Base-by-base conservation (phyloP, 73 alveolate genomes). In the Durusdinium trenchii region DNA sequence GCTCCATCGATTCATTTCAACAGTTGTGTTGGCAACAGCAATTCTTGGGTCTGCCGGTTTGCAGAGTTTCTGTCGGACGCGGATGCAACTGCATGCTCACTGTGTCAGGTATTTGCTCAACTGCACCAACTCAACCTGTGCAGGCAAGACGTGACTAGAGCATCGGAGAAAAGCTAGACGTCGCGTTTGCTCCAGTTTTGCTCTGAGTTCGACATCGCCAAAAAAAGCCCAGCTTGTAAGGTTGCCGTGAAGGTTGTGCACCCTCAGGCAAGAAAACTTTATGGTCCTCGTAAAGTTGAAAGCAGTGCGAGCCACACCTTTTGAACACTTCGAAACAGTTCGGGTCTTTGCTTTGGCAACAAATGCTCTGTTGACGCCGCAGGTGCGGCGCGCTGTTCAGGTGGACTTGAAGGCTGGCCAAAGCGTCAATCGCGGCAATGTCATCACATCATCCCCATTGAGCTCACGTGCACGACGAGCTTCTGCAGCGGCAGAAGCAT, bases 241-340 rank as follows among this genome's bases (percentile, higher is more conserved):
- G 98, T 91, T n/a, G 98, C 98, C 6, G 98, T 91, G 61, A 91
- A 91, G 71, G 98, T 91, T 32, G 98, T 91, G 60, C 98, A 91
- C 40, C 98, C 98, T 42, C 98, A 91, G 98, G 98, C 78, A 4
- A 2, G 6, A n/a, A n/a, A n/a, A n/a, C n/a, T n/a, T n/a, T n/a
- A n/a, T n/a, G n/a, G n/a, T n/a, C n/a, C n/a, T n/a, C n/a, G n/a
- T n/a, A 35, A 9, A 71, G 61, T 76, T 43, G 76, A 18, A 7
- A 32, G 92, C 50, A n/a, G 52, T 46, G 76, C 75, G 30, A 18
- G 26, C 18, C 48, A n/a, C 28, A 26, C 16, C 10, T 35, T 47
- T 47, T 7, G 5, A 26, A 28, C 12, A 18, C 50, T 6, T 69
- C 18, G 81, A 20, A 20, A n/a, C n/a, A n/a, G n/a, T n/a, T n/a